Conservation (phyloP, 1,139 yeast genomes). For the Yamadazyma atlantica region DNA sequence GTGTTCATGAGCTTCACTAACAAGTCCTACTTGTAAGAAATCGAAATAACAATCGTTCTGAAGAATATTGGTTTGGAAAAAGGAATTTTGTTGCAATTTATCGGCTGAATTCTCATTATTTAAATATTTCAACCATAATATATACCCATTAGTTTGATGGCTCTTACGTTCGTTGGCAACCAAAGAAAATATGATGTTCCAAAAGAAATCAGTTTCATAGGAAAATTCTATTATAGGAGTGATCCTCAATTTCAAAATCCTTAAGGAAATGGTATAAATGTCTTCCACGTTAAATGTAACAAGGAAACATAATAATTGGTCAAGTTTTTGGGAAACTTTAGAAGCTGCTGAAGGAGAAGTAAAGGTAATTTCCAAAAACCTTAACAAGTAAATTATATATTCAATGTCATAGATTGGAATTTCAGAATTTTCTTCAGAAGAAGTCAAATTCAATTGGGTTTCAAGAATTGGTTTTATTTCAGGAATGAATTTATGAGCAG, state of each 20-base stretch:
- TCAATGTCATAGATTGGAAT: constrained; percentile 7
- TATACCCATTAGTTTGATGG: constrained; percentile 44
- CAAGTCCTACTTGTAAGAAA: constrained; percentile 55
- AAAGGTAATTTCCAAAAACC: constrained; percentile 12
- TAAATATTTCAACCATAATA: constrained; percentile 58
- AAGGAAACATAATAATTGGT: constrained; percentile 12
- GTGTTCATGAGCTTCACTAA: constrained; percentile 61
- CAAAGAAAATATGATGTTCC: constrained; percentile 47
- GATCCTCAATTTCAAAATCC: constrained; percentile 51
- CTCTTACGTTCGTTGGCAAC: constrained; percentile 25
- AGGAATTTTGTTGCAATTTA: constrained; percentile 15
- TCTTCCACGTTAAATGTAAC: constrained; percentile 22
- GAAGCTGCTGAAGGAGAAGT: constrained; percentile 2
- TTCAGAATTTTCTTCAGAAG: no score
- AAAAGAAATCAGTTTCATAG: constrained; percentile 26
- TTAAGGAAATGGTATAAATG: constrained; percentile 34
- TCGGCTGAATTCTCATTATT: constrained; percentile 15
- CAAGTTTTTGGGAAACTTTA: constrained; percentile 5
- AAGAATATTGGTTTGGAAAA: constrained; percentile 35
- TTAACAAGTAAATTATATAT: constrained; percentile 12
- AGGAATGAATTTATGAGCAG: constrained; percentile 23
- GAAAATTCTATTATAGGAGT: constrained; percentile 24
- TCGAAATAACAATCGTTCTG: constrained; percentile 54
- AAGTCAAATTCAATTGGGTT: neutral
- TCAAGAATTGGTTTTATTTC: constrained; percentile 9